Evolutionary conservation across 2,329 filamentous ascomycete species (phyloP).

Genomic region (Aspergillus sp.): DNA sequence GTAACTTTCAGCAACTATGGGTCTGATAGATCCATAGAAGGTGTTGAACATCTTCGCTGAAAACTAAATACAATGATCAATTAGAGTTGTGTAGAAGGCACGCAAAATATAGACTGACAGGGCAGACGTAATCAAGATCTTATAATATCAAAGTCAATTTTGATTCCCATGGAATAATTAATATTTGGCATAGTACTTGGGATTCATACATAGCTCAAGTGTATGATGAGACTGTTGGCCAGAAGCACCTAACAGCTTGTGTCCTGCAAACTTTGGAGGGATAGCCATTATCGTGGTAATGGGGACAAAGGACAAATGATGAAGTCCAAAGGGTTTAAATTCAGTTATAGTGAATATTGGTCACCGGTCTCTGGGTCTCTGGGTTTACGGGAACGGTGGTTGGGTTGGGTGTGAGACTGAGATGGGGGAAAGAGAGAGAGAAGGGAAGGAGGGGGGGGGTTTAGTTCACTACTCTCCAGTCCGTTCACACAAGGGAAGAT

Average conservation of each 20-base stretch:
- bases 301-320: neutral
- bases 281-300: slow-evolving; percentile 47
- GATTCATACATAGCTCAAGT: slow-evolving; percentile 34
- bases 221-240: slow-evolving; percentile 25
- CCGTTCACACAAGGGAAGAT: too few species aligned
- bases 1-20: slow-evolving; percentile 59
- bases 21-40: slow-evolving; percentile 61
- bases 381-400: too few species aligned
- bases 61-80: slow-evolving; percentile 41
- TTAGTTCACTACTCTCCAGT: too few species aligned
- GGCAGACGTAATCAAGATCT: slow-evolving; percentile 87
- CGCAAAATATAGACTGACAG: slow-evolving; percentile 36
- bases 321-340: too few species aligned
- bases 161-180: neutral
- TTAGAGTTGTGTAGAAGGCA: slow-evolving; percentile 2
- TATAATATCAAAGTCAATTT: slow-evolving; percentile 20
- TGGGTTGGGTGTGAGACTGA: too few species aligned
- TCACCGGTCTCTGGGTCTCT: too few species aligned
- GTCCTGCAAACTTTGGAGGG: slow-evolving; percentile 55
- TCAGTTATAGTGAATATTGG: too few species aligned
- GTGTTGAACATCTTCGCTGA: slow-evolving; percentile 72
- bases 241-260: slow-evolving; percentile 27
- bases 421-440: too few species aligned
- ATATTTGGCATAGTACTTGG: neutral
- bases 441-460: too few species aligned